Conservation (phyloP, 495 filamentous ascomycete species). For the Mytilinidion resinicola region DNA sequence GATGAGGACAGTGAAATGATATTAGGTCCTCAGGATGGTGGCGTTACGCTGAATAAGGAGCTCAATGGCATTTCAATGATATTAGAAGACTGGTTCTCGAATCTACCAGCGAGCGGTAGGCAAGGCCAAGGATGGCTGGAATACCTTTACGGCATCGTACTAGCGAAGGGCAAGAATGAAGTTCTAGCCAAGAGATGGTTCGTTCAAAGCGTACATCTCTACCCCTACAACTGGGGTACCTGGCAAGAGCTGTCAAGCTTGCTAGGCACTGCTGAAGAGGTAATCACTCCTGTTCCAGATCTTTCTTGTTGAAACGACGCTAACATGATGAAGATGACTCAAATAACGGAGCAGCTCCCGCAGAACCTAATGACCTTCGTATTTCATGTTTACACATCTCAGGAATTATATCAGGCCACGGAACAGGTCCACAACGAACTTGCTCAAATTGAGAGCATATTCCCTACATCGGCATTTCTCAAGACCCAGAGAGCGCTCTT, state of each 20-base stretch:
- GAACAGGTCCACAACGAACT: slow-evolving; percentile 64
- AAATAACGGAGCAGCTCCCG: slow-evolving; percentile 58
- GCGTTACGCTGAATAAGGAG: slow-evolving; percentile 75
- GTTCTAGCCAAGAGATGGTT: slow-evolving; percentile 74
- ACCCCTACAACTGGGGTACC: slow-evolving; percentile 92
- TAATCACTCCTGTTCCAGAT: slow-evolving; percentile 31
- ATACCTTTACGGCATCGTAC: slow-evolving; percentile 86
- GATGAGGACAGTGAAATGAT: slow-evolving; percentile 98
- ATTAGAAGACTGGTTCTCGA: slow-evolving; percentile 69
- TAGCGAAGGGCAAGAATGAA: slow-evolving; percentile 87
- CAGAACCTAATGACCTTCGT: slow-evolving; percentile 89
- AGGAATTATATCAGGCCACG: slow-evolving; percentile 84
- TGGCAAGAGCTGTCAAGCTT: slow-evolving; percentile 84
- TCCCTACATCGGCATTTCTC: slow-evolving; percentile 80
- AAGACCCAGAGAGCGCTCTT: slow-evolving; percentile 83
- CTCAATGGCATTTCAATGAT: slow-evolving; percentile 64
- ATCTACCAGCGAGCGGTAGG: slow-evolving; percentile 51
- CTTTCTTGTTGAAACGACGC: not conserved
- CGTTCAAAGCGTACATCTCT: slow-evolving; percentile 73
- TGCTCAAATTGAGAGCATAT: slow-evolving; percentile 70
- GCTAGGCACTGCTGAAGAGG: slow-evolving; percentile 74
- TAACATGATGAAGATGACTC: slow-evolving; percentile 43
- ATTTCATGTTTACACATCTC: slow-evolving; percentile 81
- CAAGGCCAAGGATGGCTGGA: slow-evolving; percentile 80
- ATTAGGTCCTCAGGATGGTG: slow-evolving; percentile 83